Percentiles rank a stretch among this genome's conserved stretches.
phyloP scores from a whole-genome alignment of 179 eudicot species.

The Kewa caespitosa region DNA sequence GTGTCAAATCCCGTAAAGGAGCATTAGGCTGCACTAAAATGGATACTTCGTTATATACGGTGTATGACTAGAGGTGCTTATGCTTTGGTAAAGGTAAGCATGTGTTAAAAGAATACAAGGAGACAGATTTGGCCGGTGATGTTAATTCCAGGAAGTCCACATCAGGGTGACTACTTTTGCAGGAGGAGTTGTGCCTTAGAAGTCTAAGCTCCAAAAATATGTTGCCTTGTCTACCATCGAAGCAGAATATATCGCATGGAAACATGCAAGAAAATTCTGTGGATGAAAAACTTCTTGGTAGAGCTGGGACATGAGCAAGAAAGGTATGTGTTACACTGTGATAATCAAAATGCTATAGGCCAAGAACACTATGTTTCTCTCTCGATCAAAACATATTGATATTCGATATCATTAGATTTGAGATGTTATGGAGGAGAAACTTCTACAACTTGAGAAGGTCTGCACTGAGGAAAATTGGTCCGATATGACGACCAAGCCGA shows the following conservation, averaged over 20 bases:
- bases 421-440: constrained; percentile 1
- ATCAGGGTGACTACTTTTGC: background rate
- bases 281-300: background rate
- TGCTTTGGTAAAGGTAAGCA: background rate
- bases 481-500: background rate
- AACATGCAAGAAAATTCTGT: background rate
- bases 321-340: background rate
- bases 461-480: background rate
- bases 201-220: background rate
- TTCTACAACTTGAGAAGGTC: background rate
- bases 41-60: too few relatives aligned
- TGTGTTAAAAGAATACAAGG: background rate
- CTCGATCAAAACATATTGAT: background rate
- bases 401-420: background rate
- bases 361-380: constrained; percentile 8
- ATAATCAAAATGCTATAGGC: background rate
- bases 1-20: background rate
- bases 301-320: background rate
- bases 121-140: background rate
- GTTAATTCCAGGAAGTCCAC: background rate
- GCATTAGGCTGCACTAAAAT: too few relatives aligned
- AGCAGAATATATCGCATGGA: background rate
- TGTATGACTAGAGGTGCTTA: background rate
- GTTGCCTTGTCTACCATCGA: background rate
- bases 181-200: background rate